Base-by-base conservation (phyloP, 495 filamentous ascomycete species). In the Hypoxylon trugodes region DNA sequence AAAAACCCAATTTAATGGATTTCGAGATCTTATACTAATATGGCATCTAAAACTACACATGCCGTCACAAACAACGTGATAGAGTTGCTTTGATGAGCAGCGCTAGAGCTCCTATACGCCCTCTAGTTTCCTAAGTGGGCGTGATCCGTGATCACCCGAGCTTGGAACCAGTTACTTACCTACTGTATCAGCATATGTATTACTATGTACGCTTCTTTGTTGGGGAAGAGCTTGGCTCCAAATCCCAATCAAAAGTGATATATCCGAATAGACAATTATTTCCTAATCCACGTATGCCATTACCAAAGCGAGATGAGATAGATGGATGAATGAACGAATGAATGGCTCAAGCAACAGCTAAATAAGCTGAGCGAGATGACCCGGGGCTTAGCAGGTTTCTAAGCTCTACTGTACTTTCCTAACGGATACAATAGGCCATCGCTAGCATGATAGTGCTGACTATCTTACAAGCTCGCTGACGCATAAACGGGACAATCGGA, bases 151-250 rank as follows among this genome's bases (percentile, higher is more conserved):
- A 43, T 41, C 32, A 37, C 42, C 59, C 48, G 38, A 41, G 41
- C n/a, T 61, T 54, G 32, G 50, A 54, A 45, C 41, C 33, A 54
- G 42, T 49, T 54, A 48, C 59, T 35, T 40, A 54, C 50, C 59
- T 54, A 48, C 59, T 35, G 26, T 26, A 54, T 61, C 22, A 26
- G 42, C 49, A 48, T 45, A 61, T 16, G 36, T 54, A 61, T 61
- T 61, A 54, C 49, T 54, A 61, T 61, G 43, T 48, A 21, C 33
- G 50, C 16, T 46, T 42, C 59, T 56, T 38, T 50, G 51, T 56
- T 62, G 38, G 59, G 50, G 38, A 50, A 55, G 38, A 47, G 50
- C 42, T 54, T 35, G 24, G 19, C 35, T 49, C 12, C 18, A 16
- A 19, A 19, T 42, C 28, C 38, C 35, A 16, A 16, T 32, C 10